A percentile compares a stretch with the other conserved stretches of the same genome.
These are phyloP conservation scores for Hirsutella rhossiliensis DNA, from an alignment of 2,329 filamentous ascomycete genomes.

Conservation along the genomic window DNA sequence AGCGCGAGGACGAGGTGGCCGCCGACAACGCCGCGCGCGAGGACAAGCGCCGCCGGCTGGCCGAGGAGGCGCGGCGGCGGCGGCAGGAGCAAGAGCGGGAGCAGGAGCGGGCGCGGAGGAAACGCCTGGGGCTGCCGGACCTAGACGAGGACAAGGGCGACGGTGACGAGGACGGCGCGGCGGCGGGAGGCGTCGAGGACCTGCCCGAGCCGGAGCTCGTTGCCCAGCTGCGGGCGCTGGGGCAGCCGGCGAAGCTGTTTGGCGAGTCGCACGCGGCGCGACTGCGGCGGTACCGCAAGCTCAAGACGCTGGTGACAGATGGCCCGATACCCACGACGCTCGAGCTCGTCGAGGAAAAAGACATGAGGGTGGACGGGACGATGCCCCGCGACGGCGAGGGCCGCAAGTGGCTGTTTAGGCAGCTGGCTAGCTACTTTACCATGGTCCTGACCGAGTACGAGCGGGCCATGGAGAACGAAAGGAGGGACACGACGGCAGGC, in stretches of 20 bases:
- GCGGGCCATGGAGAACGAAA: conserved; percentile 56
- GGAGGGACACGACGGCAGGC: conserved; percentile 57
- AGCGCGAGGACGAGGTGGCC: conserved; percentile 75
- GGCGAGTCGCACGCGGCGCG: conserved; percentile 64
- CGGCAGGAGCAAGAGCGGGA: conserved; percentile 62
- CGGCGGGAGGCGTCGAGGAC: conserved; percentile 37
- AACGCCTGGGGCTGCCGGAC: conserved; percentile 70
- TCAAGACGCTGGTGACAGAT: conserved; percentile 49
- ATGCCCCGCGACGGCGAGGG: conserved; percentile 53
- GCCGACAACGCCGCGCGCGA: conserved; percentile 58
- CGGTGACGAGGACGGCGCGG: conserved; percentile 28
- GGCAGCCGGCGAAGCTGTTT: conserved; percentile 66
- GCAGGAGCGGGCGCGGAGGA: conserved; percentile 61
- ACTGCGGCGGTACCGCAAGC: conserved; percentile 57
- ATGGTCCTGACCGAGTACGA: conserved; percentile 91
- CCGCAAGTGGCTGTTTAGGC: conserved; percentile 64
- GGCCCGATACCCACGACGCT: conserved; percentile 84
- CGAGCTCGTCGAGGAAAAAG: conserved; percentile 65
- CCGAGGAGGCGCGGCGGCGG: conserved; percentile 62
- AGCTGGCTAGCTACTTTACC: conserved; percentile 90
- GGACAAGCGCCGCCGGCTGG: conserved; percentile 69
- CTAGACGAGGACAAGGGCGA: conserved; percentile 34
- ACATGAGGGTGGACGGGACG: conserved; percentile 69
- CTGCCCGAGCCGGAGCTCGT: conserved; percentile 61
- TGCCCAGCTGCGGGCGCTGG: conserved; percentile 54